Evolutionary conservation across 495 filamentous ascomycete genomes (phyloP).

Genomic region (Apiosordaria backusii): DNA sequence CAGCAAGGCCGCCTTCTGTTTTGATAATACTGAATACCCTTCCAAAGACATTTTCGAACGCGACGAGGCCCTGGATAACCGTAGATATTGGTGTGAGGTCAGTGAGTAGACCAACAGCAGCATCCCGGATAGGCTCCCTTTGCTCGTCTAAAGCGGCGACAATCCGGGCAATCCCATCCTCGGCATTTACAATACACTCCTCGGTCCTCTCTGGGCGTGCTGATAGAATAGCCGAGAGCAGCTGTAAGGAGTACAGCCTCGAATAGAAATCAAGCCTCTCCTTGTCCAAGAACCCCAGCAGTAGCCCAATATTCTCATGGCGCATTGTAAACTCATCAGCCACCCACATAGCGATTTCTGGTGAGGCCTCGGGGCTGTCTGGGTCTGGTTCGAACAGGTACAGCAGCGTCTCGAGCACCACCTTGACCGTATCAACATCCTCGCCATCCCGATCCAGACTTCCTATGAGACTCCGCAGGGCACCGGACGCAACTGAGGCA

Average conservation of each 20-base stretch:
- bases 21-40: constrained; percentile 77
- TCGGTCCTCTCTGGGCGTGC: constrained; percentile 92
- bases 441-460: constrained; percentile 83
- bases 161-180: constrained; percentile 80
- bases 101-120: constrained; percentile 50
- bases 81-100: constrained; percentile 49
- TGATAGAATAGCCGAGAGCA: constrained; percentile 80
- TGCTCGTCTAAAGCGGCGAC: constrained; percentile 79
- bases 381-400: constrained; percentile 73
- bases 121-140: constrained; percentile 86
- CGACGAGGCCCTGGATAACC: constrained; percentile 87
- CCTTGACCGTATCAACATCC: constrained; percentile 94
- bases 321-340: constrained; percentile 98
- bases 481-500: constrained; percentile 91
- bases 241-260: constrained; percentile 84
- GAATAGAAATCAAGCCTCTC: constrained; percentile 89
- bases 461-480: constrained; percentile 78
- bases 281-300: constrained; percentile 78
- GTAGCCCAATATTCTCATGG: constrained; percentile 93
- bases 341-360: constrained; percentile 94
- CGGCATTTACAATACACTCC: constrained; percentile 86
- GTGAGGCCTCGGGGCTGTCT: constrained; percentile 80
- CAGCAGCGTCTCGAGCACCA: constrained; percentile 89
- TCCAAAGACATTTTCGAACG: constrained; percentile 91
- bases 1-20: constrained; percentile 72